These are phyloP conservation scores for Cladosporium sp. DNA, from an alignment of 2,329 filamentous ascomycete species.

Conservation along the genomic window DNA sequence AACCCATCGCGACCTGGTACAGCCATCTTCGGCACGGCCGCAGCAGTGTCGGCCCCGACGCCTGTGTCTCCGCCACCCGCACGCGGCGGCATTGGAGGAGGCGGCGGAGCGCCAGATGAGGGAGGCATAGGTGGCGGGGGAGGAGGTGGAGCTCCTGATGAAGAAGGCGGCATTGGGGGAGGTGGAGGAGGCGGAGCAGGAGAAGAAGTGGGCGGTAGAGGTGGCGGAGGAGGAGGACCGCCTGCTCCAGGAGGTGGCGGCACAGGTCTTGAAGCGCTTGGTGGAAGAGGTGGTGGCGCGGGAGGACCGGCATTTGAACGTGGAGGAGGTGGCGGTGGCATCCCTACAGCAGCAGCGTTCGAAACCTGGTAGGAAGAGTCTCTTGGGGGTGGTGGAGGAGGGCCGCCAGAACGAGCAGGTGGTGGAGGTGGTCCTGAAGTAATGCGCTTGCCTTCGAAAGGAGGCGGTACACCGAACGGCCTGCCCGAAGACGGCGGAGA, in stretches of 20 bases:
- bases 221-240: slow-evolving; percentile 41
- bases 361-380: slow-evolving; percentile 50
- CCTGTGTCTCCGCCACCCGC: slow-evolving; percentile 39
- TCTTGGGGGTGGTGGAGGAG: slow-evolving; percentile 48
- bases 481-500: slow-evolving; percentile 14
- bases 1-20: slow-evolving; percentile 54
- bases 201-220: slow-evolving; percentile 37
- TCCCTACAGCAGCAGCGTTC: slow-evolving; percentile 35
- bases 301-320: slow-evolving; percentile 34
- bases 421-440: slow-evolving; percentile 68
- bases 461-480: slow-evolving; percentile 73
- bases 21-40: slow-evolving; percentile 48
- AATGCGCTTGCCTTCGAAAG: slow-evolving; percentile 63
- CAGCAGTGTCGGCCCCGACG: slow-evolving; percentile 31
- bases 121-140: slow-evolving; percentile 46
- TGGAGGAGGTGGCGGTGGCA: slow-evolving; percentile 52
- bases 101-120: slow-evolving; percentile 35
- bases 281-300: slow-evolving; percentile 33
- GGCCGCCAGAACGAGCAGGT: slow-evolving; percentile 54
- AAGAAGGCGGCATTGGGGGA: slow-evolving; percentile 36
- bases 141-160: slow-evolving; percentile 37
- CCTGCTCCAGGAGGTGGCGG: slow-evolving; percentile 23
- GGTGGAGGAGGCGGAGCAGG: slow-evolving; percentile 35
- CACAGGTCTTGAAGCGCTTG: slow-evolving; percentile 24
- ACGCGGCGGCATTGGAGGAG: slow-evolving; percentile 34